These are phyloP conservation scores for Crassisporium funariophilum DNA, from an alignment of 768 basidiomycete species.

Conservation along the genomic window DNA sequence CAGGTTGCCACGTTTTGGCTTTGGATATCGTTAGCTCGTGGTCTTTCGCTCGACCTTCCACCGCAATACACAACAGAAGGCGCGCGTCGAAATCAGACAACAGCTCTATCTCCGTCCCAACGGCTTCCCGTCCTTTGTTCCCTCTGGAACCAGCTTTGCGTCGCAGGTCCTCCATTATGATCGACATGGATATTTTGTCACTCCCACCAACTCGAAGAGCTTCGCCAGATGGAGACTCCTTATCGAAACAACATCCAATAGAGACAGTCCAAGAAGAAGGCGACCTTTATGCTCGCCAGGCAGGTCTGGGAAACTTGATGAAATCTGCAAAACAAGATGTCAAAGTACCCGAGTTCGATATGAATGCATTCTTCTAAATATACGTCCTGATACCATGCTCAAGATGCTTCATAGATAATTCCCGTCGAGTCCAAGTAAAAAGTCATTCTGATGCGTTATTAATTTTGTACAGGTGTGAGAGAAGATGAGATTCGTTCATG, in stretches of 20 bases:
- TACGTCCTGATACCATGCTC: too few species aligned
- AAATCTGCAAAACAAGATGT: slow-evolving; percentile 91
- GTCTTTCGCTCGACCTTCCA: slow-evolving; percentile 85
- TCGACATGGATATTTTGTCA: slow-evolving; percentile 84
- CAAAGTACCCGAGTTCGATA: slow-evolving; percentile 85
- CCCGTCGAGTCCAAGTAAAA: too few species aligned
- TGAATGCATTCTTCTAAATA: slow-evolving; percentile 69
- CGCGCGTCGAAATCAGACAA: not conserved
- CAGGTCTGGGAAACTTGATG: slow-evolving; percentile 81
- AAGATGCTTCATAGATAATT: too few species aligned
- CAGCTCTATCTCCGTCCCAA: slow-evolving; percentile 8
- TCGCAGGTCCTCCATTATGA: slow-evolving; percentile 75
- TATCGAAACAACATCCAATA: slow-evolving; percentile 25
- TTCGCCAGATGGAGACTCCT: slow-evolving; percentile 43
- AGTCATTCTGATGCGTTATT: slow-evolving; percentile 3
- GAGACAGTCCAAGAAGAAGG: slow-evolving; percentile 51
- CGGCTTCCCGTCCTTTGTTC: slow-evolving; percentile 39
- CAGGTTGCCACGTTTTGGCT: slow-evolving; percentile 93
- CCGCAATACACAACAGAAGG: slow-evolving; percentile 23
- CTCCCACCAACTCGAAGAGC: slow-evolving; percentile 56
- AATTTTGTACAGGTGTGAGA: not conserved
- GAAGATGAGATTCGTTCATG: not conserved
- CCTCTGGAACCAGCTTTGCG: slow-evolving; percentile 54
- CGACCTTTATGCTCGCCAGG: slow-evolving; percentile 65
- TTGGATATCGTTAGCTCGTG: slow-evolving; percentile 88